Percentiles rank a stretch among this genome's conserved stretches.
phyloP scores from a whole-genome alignment of 2,329 filamentous ascomycete species.

The Penicillium glabrum region DNA sequence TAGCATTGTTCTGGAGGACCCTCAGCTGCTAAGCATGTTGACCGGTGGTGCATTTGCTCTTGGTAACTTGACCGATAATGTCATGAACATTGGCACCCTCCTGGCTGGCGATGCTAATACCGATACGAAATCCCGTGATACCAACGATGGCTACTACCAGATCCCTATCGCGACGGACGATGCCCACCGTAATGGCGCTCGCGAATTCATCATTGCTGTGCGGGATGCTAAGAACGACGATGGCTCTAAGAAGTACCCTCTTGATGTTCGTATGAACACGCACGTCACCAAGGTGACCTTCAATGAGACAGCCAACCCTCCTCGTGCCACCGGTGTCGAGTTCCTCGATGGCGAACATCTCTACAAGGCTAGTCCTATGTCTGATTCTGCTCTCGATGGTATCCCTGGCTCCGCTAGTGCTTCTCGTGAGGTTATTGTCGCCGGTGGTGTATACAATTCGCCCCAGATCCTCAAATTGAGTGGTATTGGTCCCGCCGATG shows the following conservation, averaged over 20 bases:
- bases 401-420: constrained; percentile 33
- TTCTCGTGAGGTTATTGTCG: constrained; percentile 45
- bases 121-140: too few relatives aligned
- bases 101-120: too few relatives aligned
- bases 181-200: constrained; percentile 27
- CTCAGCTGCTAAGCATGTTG: too few relatives aligned
- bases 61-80: too few relatives aligned
- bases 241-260: constrained; percentile 41
- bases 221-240: constrained; percentile 19
- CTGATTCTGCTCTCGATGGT: constrained; percentile 22
- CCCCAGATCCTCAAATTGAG: constrained; percentile 64
- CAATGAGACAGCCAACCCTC: constrained; percentile 26
- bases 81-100: too few relatives aligned
- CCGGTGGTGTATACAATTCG: constrained; percentile 59
- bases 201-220: constrained; percentile 39
- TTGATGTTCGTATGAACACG: constrained; percentile 53
- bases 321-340: constrained; percentile 35
- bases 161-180: not conserved
- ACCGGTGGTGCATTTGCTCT: too few relatives aligned
- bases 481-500: constrained; percentile 57
- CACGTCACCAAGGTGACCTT: constrained; percentile 48
- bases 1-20: too few relatives aligned
- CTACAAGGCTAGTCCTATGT: constrained; percentile 47
- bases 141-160: not conserved
- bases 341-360: constrained; percentile 48